Conservation (phyloP, 148 eudicot species). For the Limonium bicolor region DNA sequence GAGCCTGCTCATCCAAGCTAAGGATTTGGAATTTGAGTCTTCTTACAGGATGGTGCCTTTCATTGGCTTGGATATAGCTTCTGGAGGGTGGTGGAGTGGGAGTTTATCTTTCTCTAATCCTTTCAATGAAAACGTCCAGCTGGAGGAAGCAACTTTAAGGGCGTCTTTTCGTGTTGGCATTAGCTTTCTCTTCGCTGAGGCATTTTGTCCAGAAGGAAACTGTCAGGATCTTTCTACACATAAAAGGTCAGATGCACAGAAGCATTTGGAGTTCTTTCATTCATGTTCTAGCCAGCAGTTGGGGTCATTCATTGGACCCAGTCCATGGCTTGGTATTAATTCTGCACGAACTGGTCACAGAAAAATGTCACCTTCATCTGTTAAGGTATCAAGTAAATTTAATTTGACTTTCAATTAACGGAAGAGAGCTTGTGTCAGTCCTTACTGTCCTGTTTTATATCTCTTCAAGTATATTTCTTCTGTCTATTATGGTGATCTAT, state of each 20-base stretch:
- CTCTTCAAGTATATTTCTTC: neutral
- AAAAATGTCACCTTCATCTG: conserved; percentile 9
- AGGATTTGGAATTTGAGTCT: conserved; percentile 58
- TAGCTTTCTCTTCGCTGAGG: conserved; percentile 21
- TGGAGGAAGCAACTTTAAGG: conserved; percentile 52
- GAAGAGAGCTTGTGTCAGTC: neutral
- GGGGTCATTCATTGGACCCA: conserved; percentile 11
- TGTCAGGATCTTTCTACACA: conserved; percentile 10
- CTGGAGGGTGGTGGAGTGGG: conserved; percentile 49
- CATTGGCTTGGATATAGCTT: conserved; percentile 26
- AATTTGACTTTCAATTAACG: neutral
- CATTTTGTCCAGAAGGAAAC: conserved; percentile 27
- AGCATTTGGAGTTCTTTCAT: conserved; percentile 26
- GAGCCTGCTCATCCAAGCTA: conserved; percentile 60
- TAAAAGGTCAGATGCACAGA: conserved; percentile 10
- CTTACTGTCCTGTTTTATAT: neutral
- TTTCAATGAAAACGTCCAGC: conserved; percentile 44
- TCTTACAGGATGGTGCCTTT: conserved; percentile 39
- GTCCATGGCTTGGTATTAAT: conserved; percentile 12
- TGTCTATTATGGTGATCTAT: no score
- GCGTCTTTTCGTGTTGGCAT: conserved; percentile 27
- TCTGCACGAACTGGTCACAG: conserved; percentile 11
- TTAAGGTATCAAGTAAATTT: conserved; percentile 30
- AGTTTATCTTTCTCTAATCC: conserved; percentile 52
- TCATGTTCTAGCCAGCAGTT: conserved; percentile 17